phyloP scores from a whole-genome alignment of 2,329 filamentous ascomycete genomes.

The Endothia cerciana region DNA sequence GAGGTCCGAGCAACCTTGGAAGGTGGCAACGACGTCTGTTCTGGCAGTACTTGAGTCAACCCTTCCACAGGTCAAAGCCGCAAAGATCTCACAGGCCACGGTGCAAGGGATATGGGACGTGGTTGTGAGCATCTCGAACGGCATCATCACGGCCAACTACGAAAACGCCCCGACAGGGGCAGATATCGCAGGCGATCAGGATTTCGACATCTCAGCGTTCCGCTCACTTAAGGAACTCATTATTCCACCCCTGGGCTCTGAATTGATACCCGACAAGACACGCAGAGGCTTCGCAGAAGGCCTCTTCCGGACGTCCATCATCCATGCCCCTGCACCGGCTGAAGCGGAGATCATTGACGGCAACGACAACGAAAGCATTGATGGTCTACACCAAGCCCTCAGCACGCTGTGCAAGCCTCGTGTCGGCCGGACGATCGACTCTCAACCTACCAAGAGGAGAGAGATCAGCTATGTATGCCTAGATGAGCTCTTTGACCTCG shows the following conservation, averaged over 20 bases:
- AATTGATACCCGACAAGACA: conserved; percentile 66
- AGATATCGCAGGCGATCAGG: conserved; percentile 69
- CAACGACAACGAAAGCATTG: conserved; percentile 43
- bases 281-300: conserved; percentile 73
- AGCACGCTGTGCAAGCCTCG: conserved; percentile 66
- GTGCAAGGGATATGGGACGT: conserved; percentile 70
- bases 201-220: conserved; percentile 81
- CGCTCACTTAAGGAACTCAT: conserved; percentile 70
- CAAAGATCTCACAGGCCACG: conserved; percentile 48
- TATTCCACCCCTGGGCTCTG: conserved; percentile 71
- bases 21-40: conserved; percentile 72
- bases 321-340: conserved; percentile 65
- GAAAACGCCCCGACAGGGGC: conserved; percentile 48
- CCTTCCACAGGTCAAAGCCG: conserved; percentile 61
- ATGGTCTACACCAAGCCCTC: conserved; percentile 51
- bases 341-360: conserved; percentile 63
- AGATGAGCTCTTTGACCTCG: conserved; percentile 75
- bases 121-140: conserved; percentile 67
- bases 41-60: conserved; percentile 70
- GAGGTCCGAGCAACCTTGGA: conserved; percentile 76
- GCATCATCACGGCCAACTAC: conserved; percentile 70
- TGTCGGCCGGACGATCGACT: conserved; percentile 72
- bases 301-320: conserved; percentile 80
- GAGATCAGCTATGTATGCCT: conserved; percentile 81
- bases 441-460: conserved; percentile 65